These are phyloP conservation scores for Trichoderma brevicompactum DNA, from an alignment of 2,329 filamentous ascomycete genomes.

Conservation along the genomic window DNA sequence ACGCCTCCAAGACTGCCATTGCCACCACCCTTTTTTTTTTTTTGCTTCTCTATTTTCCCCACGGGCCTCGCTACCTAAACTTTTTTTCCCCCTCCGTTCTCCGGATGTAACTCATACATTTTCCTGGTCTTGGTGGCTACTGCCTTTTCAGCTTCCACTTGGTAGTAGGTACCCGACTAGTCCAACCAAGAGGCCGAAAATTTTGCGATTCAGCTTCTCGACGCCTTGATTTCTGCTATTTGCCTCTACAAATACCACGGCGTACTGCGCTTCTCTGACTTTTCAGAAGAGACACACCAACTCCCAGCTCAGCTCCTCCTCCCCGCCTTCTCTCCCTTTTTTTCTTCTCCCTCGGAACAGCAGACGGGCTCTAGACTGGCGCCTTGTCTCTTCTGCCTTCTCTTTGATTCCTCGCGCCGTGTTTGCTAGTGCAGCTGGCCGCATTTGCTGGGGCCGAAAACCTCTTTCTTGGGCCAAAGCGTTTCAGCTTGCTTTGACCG, in stretches of 20 bases:
- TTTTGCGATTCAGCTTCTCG: slow-evolving; percentile 1
- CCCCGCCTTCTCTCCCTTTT: neutral
- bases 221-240: neutral
- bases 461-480: neutral
- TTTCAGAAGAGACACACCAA: neutral
- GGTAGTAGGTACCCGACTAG: slow-evolving; percentile 11
- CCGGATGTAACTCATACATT: neutral
- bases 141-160: neutral
- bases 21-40: slow-evolving; percentile 4
- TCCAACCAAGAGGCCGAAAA: neutral
- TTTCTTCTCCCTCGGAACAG: neutral
- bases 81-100: neutral
- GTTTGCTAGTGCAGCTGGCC: slow-evolving; percentile 14
- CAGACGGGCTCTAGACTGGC: neutral
- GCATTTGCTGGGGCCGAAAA: neutral
- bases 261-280: neutral
- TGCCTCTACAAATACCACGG: neutral
- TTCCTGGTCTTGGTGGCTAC: neutral
- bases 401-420: neutral
- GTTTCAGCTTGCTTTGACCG: slow-evolving; percentile 5
- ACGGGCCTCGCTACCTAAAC: neutral
- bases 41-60: neutral
- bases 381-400: neutral
- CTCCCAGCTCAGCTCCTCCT: neutral
- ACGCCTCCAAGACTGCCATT: slow-evolving; percentile 6